Conservation (phyloP, 768 basidiomycete species). For the Rhodosporidiobolus sp. region DNA sequence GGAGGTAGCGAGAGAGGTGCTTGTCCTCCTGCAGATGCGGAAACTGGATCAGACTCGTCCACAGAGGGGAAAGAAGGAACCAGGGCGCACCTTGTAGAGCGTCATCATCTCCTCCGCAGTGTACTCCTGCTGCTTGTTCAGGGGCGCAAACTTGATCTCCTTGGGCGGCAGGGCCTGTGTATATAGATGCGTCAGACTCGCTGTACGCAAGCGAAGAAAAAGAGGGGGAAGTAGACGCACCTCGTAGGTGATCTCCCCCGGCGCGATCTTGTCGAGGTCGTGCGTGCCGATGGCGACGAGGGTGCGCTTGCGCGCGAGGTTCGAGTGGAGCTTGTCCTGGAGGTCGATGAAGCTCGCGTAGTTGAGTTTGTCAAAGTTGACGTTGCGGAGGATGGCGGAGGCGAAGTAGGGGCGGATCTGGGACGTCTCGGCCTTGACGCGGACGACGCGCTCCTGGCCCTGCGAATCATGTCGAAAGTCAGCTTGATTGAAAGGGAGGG, state of each 20-base stretch:
- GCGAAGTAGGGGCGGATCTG: conserved; percentile 87
- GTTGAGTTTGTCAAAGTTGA: conserved; percentile 79
- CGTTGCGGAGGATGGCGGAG: conserved; percentile 80
- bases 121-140: conserved; percentile 73
- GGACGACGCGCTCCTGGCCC: conserved; percentile 57
- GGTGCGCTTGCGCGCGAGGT: conserved; percentile 82
- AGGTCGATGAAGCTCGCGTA: conserved; percentile 97
- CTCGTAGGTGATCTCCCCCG: conserved; percentile 47
- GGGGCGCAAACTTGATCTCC: conserved; percentile 84
- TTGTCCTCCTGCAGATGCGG: conserved; percentile 71
- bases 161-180: conserved; percentile 60
- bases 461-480: not conserved
- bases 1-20: conserved; percentile 82
- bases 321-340: conserved; percentile 98
- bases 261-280: conserved; percentile 81
- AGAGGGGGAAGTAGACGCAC: not conserved
- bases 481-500: conserved; percentile 50
- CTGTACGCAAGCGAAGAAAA: not conserved
- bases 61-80: conserved; percentile 31
- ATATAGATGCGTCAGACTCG: not conserved
- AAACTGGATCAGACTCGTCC: not conserved
- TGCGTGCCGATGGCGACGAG: conserved; percentile 97
- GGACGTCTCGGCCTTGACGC: conserved; percentile 71
- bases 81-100: conserved; percentile 71
- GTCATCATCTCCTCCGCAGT: conserved; percentile 89